phyloP scores from a whole-genome alignment of 352 stramenopile species.

The Globisporangium lucens region DNA sequence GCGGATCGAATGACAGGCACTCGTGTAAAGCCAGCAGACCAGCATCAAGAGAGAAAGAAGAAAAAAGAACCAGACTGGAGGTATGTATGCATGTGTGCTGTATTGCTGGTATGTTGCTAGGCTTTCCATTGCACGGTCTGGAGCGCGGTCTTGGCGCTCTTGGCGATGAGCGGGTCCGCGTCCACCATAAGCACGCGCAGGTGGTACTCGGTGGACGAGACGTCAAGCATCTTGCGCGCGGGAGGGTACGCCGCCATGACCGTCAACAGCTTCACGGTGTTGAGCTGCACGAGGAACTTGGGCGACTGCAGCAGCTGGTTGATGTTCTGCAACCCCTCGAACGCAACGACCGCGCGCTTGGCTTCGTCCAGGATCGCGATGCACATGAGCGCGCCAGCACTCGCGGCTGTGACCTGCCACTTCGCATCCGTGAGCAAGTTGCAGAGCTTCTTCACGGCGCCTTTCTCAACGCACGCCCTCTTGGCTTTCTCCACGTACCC shows the following conservation, averaged over 20 bases:
- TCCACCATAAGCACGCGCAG: slow-evolving; percentile 39
- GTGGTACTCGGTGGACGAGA: slow-evolving; percentile 47
- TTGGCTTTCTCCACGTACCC: slow-evolving; percentile 60
- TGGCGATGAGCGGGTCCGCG: slow-evolving; percentile 44
- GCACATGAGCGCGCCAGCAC: slow-evolving; percentile 61
- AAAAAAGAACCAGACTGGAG: slow-evolving; percentile 3
- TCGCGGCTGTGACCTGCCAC: slow-evolving; percentile 51
- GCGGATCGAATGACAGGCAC: slow-evolving; percentile 2
- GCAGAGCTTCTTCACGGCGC: slow-evolving; percentile 54
- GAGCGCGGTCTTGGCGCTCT: slow-evolving; percentile 53
- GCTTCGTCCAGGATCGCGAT: slow-evolving; percentile 62
- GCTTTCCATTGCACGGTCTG: slow-evolving; percentile 59
- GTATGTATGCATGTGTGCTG: slow-evolving; percentile 1
- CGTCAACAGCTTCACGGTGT: slow-evolving; percentile 60
- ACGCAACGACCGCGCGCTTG: slow-evolving; percentile 58
- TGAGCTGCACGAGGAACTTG: slow-evolving; percentile 57
- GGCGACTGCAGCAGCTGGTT: slow-evolving; percentile 65
- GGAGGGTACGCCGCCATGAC: slow-evolving; percentile 56
- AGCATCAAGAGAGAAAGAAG: not conserved
- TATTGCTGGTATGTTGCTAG: slow-evolving; percentile 15
- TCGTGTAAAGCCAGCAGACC: not conserved
- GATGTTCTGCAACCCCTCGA: slow-evolving; percentile 40
- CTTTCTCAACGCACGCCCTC: slow-evolving; percentile 48
- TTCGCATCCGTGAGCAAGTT: slow-evolving; percentile 48
- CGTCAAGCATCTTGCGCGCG: slow-evolving; percentile 44